Evolutionary conservation across 257 asterid genomes (phyloP).

Genomic region (Solanum boliviense): DNA sequence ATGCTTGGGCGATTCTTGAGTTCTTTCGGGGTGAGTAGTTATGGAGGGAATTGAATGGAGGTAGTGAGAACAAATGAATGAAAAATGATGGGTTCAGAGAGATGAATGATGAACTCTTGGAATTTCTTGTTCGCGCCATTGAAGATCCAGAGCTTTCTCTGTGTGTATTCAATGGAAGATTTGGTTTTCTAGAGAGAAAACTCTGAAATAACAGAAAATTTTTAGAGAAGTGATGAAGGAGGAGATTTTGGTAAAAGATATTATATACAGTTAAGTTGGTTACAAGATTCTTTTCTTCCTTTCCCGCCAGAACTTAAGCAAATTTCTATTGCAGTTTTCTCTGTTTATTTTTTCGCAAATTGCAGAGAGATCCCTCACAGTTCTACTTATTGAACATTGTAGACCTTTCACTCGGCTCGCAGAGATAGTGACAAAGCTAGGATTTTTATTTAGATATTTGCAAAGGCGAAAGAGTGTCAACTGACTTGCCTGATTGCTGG

Average conservation of each 20-base stretch:
- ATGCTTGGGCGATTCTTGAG: slow-evolving; percentile 20
- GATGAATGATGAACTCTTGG: slow-evolving; percentile 31
- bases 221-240: background rate
- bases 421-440: background rate
- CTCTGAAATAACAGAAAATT: background rate
- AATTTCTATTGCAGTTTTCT: background rate
- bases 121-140: slow-evolving; percentile 12
- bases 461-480: background rate
- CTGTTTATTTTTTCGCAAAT: background rate
- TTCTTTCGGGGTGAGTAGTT: slow-evolving; percentile 22
- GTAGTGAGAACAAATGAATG: slow-evolving; percentile 15
- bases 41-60: slow-evolving; percentile 13
- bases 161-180: background rate
- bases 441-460: background rate
- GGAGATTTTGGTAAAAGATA: background rate
- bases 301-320: background rate
- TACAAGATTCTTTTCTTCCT: background rate
- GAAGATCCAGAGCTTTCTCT: background rate
- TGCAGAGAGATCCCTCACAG: background rate
- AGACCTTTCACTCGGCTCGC: background rate
- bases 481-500: background rate
- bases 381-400: background rate
- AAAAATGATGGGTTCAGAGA: slow-evolving; percentile 26
- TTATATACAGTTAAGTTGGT: background rate
- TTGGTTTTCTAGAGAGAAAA: background rate